Conservation (phyloP, 2,329 filamentous ascomycete genomes). For the Fusarium duplospermum region DNA sequence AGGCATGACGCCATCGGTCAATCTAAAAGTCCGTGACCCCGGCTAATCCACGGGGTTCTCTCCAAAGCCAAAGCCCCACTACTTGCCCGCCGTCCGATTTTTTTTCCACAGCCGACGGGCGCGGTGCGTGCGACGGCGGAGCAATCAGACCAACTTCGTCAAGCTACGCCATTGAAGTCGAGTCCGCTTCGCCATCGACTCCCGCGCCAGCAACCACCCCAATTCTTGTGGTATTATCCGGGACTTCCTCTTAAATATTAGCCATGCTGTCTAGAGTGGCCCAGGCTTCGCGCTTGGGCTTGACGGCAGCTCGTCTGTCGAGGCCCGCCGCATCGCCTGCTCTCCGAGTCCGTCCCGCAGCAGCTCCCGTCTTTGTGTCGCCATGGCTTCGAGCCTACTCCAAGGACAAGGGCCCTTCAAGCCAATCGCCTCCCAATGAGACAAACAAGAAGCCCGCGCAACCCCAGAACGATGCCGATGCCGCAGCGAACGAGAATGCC, state of each 20-base stretch:
- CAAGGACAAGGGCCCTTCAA: constrained; percentile 30
- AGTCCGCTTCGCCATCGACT: constrained; percentile 25
- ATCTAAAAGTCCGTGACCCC: constrained; percentile 33
- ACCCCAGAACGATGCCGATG: constrained; percentile 30
- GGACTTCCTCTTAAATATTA: constrained; percentile 21
- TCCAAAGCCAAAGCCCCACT: constrained; percentile 19
- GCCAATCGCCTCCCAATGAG: constrained; percentile 14
- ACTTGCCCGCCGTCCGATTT: constrained; percentile 39
- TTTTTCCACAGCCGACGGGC: constrained; percentile 37
- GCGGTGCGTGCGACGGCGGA: constrained; percentile 41
- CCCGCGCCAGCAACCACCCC: not conserved
- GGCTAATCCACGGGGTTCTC: constrained; percentile 34
- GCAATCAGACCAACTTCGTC: constrained; percentile 43
- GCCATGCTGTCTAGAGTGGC: constrained; percentile 56
- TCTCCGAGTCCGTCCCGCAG: constrained; percentile 41
- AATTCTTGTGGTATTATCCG: constrained; percentile 1
- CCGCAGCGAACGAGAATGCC: constrained; percentile 17
- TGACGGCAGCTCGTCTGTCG: constrained; percentile 45
- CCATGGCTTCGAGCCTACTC: constrained; percentile 48
- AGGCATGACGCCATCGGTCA: constrained; percentile 41
- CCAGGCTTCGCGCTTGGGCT: constrained; percentile 49
- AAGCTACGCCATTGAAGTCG: constrained; percentile 38
- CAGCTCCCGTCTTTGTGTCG: constrained; percentile 32
- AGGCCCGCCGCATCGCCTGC: constrained; percentile 40
- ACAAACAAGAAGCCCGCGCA: constrained; percentile 31